These are phyloP conservation scores for Petunia secreta DNA, from an alignment of 257 asterid species.

Conservation along the genomic window DNA sequence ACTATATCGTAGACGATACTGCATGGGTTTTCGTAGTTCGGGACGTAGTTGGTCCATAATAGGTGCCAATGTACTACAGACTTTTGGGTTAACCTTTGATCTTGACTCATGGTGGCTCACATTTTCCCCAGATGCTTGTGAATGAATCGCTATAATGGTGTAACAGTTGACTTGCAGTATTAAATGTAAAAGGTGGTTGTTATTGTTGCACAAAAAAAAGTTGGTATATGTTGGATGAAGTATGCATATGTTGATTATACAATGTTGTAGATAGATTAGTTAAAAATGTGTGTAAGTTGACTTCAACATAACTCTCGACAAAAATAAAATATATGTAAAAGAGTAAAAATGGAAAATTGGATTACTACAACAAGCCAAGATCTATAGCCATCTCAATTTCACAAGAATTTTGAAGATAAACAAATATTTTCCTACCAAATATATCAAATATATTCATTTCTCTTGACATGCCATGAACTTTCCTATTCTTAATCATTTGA, in stretches of 20 bases:
- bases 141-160: background rate
- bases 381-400: no score
- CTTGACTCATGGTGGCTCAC: background rate
- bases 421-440: background rate
- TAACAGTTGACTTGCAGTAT: background rate
- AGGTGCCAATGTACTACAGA: background rate
- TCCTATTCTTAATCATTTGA: background rate
- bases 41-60: background rate
- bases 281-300: no score
- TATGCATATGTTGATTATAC: no score
- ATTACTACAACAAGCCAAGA: no score
- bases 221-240: no score
- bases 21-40: conserved; percentile 9
- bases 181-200: background rate
- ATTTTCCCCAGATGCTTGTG: conserved; percentile 5
- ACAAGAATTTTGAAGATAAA: background rate
- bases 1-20: background rate
- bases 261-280: no score
- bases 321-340: no score
- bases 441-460: background rate
- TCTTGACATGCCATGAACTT: background rate
- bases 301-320: no score
- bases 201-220: background rate
- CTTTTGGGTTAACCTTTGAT: conserved; percentile 16
- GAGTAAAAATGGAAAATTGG: no score